Conservation (phyloP, 768 basidiomycete genomes). For the Lactarius hatsudake region DNA sequence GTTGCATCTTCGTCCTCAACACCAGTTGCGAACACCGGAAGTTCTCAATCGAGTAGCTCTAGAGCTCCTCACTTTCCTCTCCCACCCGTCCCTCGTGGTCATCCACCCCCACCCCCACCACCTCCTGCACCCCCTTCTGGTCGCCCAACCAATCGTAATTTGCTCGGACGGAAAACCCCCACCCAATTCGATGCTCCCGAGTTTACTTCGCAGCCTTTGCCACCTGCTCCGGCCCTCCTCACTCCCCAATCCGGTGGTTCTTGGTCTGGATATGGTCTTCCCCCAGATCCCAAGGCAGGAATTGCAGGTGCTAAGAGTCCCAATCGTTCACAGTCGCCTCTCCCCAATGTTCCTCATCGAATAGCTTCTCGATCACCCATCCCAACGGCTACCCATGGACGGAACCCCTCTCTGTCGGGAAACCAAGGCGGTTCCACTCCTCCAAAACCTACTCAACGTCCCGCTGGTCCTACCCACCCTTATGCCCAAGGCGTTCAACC, state of each 20-base stretch:
- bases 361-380: slow-evolving; percentile 34
- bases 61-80: slow-evolving; percentile 60
- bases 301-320: slow-evolving; percentile 40
- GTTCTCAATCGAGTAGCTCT: slow-evolving; percentile 37
- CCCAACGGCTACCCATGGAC: slow-evolving; percentile 41
- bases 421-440: slow-evolving; percentile 18
- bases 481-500: slow-evolving; percentile 65
- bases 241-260: slow-evolving; percentile 29
- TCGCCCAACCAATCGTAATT: slow-evolving; percentile 31
- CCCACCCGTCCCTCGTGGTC: slow-evolving; percentile 65
- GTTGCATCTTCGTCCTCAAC: slow-evolving; percentile 27
- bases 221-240: slow-evolving; percentile 36
- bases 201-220: slow-evolving; percentile 37
- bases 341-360: slow-evolving; percentile 39
- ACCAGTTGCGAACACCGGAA: slow-evolving; percentile 37
- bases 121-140: slow-evolving; percentile 36
- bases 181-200: slow-evolving; percentile 50
- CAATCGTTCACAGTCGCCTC: slow-evolving; percentile 36
- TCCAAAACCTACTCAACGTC: slow-evolving; percentile 39
- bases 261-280: slow-evolving; percentile 47
- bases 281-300: slow-evolving; percentile 58
- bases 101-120: slow-evolving; percentile 37
- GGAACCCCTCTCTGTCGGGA: slow-evolving; percentile 51
- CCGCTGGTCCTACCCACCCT: slow-evolving; percentile 42
- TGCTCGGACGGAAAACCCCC: slow-evolving; percentile 50